Evolutionary conservation across 2,329 filamentous ascomycete genomes (phyloP), one percentile per base, ranked within the genome.

Genomic region (Ophiosphaerella herpotricha): DNA sequence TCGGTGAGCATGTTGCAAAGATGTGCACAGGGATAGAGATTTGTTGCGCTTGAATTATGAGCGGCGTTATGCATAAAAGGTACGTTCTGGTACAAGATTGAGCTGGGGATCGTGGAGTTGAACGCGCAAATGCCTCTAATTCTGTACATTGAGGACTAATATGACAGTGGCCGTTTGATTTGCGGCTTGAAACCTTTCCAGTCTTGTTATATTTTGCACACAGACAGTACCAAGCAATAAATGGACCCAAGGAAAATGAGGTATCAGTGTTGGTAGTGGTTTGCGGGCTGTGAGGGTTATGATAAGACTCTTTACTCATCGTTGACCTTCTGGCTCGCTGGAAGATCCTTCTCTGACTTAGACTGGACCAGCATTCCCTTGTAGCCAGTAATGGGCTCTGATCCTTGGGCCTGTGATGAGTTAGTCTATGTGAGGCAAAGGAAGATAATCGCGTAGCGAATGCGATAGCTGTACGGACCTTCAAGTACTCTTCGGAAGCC

Each of bases 401-500:
- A 59, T 55, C 69, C 68, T 69, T 73, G 70, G 50, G 60, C 43
- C 72, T 74, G 57, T 56, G 26, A 39, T 35, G 50, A 55, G 49
- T 64, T 54, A 57, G 54, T 53, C 43, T 55, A 42, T 55, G 52
- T 23, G 45, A 31, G 13, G 24, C 12, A 48, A 34, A 11, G 37
- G 18, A 18, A 18, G 37, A 21, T 14, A 29, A 41, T 14, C 26
- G n/a, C 34, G 31, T 40, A 21, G 54, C 46, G 33, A 31, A 13
- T 36, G 44, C 42, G 23, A 21, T 23, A n/a, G 32, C 35, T 35
- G 14, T 48, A 78, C 85, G 68, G 80, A 96, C 93, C 85, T 86
- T 92, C 76, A 97, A 82, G 77, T 89, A 94, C 81, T 97, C 94
- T 78, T 99, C 96, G 64, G 87, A 84, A 66, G 88, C 88, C 82